A percentile compares a stretch with the other conserved stretches of the same genome.
These are phyloP conservation scores for Grosmannia serpens DNA, from an alignment of 2,329 filamentous ascomycete genomes.

Conservation along the genomic window DNA sequence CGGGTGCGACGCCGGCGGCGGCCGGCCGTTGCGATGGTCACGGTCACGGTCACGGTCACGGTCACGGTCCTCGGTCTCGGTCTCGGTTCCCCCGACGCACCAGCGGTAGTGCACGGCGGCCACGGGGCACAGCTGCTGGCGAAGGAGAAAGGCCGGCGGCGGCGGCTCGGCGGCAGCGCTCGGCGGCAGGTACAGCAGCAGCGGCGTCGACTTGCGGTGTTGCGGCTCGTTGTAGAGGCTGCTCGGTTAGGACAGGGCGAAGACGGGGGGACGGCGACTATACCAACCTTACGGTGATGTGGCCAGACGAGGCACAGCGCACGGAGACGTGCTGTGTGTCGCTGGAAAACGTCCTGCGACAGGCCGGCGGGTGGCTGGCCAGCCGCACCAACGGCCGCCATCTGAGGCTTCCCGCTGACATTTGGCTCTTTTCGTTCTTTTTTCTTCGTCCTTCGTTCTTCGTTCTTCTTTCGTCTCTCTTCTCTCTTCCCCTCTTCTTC, in stretches of 20 bases:
- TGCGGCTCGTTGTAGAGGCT: constrained; percentile 38
- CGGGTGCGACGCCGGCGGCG: constrained; percentile 12
- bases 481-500: too few species aligned
- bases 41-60: too few species aligned
- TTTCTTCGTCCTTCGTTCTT: too few species aligned
- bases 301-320: constrained; percentile 35
- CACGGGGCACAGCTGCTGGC: constrained; percentile 27
- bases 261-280: too few species aligned
- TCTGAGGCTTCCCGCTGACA: too few species aligned
- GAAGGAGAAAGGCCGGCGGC: constrained; percentile 27
- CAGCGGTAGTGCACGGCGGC: constrained; percentile 51
- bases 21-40: neutral
- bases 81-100: too few species aligned
- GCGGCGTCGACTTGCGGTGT: constrained; percentile 25
- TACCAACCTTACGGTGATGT: constrained; percentile 38
- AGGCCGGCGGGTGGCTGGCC: neutral
- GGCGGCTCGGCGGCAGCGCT: constrained; percentile 21
- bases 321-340: constrained; percentile 31
- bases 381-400: neutral
- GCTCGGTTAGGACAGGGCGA: neutral
- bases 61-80: too few species aligned
- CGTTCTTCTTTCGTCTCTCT: too few species aligned
- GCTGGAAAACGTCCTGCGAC: neutral
- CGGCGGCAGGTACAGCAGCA: constrained; percentile 46
- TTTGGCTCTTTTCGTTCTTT: too few species aligned